These are phyloP conservation scores for Nowakowskiella sp. DNA, from an alignment of 192 early-diverging fungal genomes.

Conservation along the genomic window DNA sequence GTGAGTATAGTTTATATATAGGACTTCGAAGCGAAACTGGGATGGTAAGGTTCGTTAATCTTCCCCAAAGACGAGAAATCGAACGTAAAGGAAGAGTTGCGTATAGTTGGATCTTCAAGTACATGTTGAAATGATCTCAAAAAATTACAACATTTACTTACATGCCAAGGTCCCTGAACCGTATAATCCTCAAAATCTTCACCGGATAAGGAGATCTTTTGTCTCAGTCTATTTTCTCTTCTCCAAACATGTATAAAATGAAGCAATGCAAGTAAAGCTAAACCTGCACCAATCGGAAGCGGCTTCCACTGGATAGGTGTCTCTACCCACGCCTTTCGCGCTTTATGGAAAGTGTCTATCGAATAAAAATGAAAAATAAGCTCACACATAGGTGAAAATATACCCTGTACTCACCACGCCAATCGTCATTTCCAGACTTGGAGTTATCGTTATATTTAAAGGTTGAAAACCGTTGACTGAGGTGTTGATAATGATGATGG, in stretches of 20 bases:
- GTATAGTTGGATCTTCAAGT: constrained; percentile 76
- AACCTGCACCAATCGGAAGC: too few relatives aligned
- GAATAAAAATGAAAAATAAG: too few relatives aligned
- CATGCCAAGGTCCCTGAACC: constrained; percentile 75
- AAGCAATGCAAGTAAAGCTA: constrained; percentile 64
- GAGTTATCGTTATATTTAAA: too few relatives aligned
- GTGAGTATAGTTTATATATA: constrained; percentile 70
- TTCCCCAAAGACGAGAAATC: constrained; percentile 87
- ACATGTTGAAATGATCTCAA: constrained; percentile 6
- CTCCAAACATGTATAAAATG: constrained; percentile 47
- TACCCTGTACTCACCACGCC: too few relatives aligned
- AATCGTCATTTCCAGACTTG: too few relatives aligned
- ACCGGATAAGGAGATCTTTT: not conserved
- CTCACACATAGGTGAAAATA: too few relatives aligned
- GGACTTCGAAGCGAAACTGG: constrained; percentile 67
- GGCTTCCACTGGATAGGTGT: too few relatives aligned
- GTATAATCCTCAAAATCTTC: constrained; percentile 16
- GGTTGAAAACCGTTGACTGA: too few relatives aligned
- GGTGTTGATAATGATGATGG: too few relatives aligned
- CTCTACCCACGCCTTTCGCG: too few relatives aligned
- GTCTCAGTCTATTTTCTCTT: constrained; percentile 25
- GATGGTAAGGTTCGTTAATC: constrained; percentile 76
- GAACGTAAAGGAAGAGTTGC: constrained; percentile 80
- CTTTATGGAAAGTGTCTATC: too few relatives aligned
- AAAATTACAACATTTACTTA: constrained; percentile 13